These are phyloP conservation scores for Chlorella sp. DNA, from an alignment of 139 green algal species.

Conservation along the genomic window DNA sequence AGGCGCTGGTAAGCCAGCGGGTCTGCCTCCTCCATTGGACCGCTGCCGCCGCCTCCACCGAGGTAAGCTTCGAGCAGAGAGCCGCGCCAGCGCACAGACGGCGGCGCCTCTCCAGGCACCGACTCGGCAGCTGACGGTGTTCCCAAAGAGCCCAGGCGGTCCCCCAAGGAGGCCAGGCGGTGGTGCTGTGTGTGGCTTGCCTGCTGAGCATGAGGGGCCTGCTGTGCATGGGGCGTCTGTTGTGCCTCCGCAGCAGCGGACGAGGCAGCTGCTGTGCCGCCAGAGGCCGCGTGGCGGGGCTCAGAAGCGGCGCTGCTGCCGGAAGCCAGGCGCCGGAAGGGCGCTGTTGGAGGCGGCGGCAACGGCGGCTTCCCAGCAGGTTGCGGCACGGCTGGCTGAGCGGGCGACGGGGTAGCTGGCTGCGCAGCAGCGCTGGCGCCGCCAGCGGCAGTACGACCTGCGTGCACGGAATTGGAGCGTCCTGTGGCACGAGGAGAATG, in stretches of 20 bases:
- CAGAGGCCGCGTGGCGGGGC: not conserved
- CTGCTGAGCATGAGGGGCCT: not conserved
- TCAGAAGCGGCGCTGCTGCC: too few relatives aligned
- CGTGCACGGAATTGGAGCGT: not conserved
- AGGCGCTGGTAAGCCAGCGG: not conserved
- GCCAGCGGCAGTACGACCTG: not conserved
- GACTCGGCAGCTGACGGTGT: not conserved
- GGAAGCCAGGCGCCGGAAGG: too few relatives aligned
- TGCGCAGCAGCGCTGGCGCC: not conserved
- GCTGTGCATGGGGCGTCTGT: not conserved
- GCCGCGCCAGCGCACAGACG: slow-evolving; percentile 2
- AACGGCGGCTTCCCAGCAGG: too few relatives aligned
- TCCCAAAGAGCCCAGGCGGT: not conserved
- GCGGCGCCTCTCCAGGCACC: not conserved
- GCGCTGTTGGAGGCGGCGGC: not conserved
- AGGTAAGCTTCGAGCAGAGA: slow-evolving; percentile 10
- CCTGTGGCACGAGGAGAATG: too few relatives aligned
- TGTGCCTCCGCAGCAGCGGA: not conserved
- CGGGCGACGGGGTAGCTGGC: too few relatives aligned
- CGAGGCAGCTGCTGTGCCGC: not conserved
- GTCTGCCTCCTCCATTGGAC: not conserved
- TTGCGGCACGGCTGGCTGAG: not conserved
- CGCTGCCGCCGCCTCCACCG: not conserved
- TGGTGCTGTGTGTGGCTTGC: too few relatives aligned
- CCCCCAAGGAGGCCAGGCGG: too few relatives aligned